Conservation (phyloP, 805 yeast genomes). For the Teunomyces lycoperdinae region DNA sequence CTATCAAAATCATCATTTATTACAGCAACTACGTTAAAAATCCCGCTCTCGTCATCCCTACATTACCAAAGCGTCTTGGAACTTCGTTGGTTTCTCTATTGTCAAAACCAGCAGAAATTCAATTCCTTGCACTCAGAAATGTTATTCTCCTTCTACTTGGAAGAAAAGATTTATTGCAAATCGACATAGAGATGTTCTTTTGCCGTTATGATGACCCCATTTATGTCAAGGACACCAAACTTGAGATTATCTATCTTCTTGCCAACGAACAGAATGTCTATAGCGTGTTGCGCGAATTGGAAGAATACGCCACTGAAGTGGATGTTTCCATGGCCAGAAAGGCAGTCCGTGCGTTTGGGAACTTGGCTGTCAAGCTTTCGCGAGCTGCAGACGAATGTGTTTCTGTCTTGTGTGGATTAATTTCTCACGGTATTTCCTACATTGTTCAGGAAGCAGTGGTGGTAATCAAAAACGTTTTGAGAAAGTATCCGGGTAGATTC, state of each 20-base stretch:
- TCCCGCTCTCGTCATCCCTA: conserved; percentile 54
- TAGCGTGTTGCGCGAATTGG: conserved; percentile 67
- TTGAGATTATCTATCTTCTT: conserved; percentile 78
- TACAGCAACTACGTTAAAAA: conserved; percentile 65
- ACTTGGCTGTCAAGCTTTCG: conserved; percentile 75
- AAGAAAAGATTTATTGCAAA: conserved; percentile 53
- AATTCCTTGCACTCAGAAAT: conserved; percentile 78
- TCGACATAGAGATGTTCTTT: conserved; percentile 79
- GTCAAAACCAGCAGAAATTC: conserved; percentile 77
- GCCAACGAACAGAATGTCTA: conserved; percentile 64
- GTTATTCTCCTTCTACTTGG: conserved; percentile 71
- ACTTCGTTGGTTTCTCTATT: conserved; percentile 65
- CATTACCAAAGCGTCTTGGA: conserved; percentile 57
- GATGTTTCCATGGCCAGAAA: conserved; percentile 85
- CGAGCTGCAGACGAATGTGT: conserved; percentile 63
- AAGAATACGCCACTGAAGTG: conserved; percentile 83
- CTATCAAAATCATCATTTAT: conserved; percentile 71
- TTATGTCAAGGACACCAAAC: conserved; percentile 83
- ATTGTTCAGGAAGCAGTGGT: conserved; percentile 78
- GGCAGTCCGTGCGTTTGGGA: conserved; percentile 87
- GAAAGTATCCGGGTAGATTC: conserved; percentile 68
- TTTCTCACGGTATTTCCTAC: conserved; percentile 64
- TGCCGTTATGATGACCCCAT: conserved; percentile 83
- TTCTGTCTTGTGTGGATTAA: conserved; percentile 53
- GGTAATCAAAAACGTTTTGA: conserved; percentile 70